Percentiles rank a stretch among this genome's conserved stretches.
phyloP scores from a whole-genome alignment of 2,329 filamentous ascomycete genomes.

The Aureobasidium zeae region DNA sequence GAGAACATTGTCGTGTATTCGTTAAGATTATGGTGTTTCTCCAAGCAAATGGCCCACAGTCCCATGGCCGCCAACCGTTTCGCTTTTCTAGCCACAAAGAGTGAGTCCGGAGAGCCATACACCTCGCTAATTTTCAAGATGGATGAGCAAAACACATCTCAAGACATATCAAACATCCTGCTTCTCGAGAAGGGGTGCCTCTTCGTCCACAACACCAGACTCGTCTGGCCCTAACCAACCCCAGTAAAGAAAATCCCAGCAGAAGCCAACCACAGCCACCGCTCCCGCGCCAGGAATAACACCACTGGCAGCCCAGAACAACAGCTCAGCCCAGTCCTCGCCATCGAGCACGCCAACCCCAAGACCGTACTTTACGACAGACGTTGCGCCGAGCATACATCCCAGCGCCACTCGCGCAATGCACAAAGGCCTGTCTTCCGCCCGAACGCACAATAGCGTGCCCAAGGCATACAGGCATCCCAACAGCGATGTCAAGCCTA shows the following conservation, averaged over 20 bases:
- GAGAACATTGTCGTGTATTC: too few relatives aligned
- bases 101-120: too few relatives aligned
- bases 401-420: conserved; percentile 4
- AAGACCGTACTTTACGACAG: not conserved
- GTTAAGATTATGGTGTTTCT: too few relatives aligned
- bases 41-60: too few relatives aligned
- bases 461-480: not conserved
- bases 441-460: not conserved
- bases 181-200: not conserved
- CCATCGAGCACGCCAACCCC: not conserved
- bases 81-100: too few relatives aligned
- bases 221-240: not conserved
- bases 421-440: not conserved
- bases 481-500: not conserved
- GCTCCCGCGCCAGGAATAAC: conserved; percentile 6
- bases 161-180: conserved; percentile 1
- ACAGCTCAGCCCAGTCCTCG: not conserved
- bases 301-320: conserved; percentile 1
- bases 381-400: not conserved
- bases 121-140: too few relatives aligned
- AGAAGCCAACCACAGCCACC: not conserved
- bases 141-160: too few relatives aligned
- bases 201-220: not conserved
- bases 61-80: too few relatives aligned
- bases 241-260: conserved; percentile 1